phyloP scores from a whole-genome alignment of 148 eudicot species.

The Mesembryanthemum crystallinum region DNA sequence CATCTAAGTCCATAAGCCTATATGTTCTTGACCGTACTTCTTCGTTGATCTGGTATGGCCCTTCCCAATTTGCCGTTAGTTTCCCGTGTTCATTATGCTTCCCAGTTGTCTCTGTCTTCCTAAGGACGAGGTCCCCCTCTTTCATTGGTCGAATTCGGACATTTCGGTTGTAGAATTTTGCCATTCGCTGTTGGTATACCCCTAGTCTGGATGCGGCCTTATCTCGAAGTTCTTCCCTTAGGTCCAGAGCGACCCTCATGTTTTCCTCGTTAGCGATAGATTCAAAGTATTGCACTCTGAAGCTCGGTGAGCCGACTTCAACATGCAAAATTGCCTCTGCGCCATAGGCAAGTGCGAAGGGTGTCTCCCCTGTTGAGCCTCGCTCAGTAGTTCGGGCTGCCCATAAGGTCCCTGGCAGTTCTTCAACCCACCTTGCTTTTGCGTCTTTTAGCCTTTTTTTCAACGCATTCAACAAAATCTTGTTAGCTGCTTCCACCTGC shows the following conservation, averaged over 20 bases:
- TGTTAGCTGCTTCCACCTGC: too few relatives aligned
- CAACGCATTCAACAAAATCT: too few relatives aligned
- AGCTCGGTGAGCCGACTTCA: neutral
- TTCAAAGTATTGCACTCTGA: neutral
- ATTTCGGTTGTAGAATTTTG: neutral
- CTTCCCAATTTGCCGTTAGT: neutral
- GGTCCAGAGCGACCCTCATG: neutral
- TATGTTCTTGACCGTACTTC: neutral
- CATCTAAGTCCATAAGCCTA: neutral
- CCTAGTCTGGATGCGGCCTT: neutral
- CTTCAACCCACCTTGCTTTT: too few relatives aligned
- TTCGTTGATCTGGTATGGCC: neutral
- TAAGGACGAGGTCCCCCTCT: neutral
- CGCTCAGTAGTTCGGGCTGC: too few relatives aligned
- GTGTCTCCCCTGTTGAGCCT: too few relatives aligned
- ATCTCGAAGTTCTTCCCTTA: neutral
- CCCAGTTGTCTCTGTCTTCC: neutral
- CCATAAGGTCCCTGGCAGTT: too few relatives aligned
- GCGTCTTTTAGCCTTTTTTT: too few relatives aligned
- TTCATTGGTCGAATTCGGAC: too few relatives aligned
- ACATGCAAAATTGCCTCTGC: too few relatives aligned
- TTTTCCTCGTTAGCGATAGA: neutral
- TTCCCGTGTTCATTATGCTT: neutral
- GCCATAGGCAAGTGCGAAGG: too few relatives aligned
- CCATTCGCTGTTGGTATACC: neutral